Evolutionary conservation across 2,329 filamentous ascomycete species (phyloP).

Genomic region (Domatiomyces globalis): DNA sequence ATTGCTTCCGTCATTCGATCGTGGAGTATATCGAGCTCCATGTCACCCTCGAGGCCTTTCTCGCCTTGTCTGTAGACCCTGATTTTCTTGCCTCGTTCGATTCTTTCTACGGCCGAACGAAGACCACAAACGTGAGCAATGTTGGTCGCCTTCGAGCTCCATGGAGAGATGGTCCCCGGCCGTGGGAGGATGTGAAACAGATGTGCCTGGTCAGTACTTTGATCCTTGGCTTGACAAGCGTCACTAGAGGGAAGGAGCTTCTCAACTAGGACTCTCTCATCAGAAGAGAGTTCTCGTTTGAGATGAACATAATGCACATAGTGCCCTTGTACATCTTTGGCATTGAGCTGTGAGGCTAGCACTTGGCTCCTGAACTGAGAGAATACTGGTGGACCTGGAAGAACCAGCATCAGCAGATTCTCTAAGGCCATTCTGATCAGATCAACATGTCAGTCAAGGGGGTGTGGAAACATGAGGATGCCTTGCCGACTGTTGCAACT

Average conservation of each 20-base stretch:
- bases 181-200: constrained; percentile 65
- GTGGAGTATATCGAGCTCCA: constrained; percentile 53
- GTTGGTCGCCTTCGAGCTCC: constrained; percentile 91
- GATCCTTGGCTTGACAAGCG: constrained; percentile 29
- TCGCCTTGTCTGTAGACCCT: constrained; percentile 47
- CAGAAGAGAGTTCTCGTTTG: constrained; percentile 32
- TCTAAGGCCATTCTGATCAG: not conserved
- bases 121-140: constrained; percentile 87
- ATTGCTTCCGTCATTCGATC: constrained; percentile 94
- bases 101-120: constrained; percentile 54
- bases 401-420: constrained; percentile 4
- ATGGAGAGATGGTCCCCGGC: constrained; percentile 74
- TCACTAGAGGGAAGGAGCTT: constrained; percentile 50
- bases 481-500: constrained; percentile 1
- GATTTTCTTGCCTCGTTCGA: constrained; percentile 75
- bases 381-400: constrained; percentile 23
- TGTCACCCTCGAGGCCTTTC: constrained; percentile 30
- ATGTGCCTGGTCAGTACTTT: constrained; percentile 32
- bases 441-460: not conserved
- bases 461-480: not conserved
- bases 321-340: constrained; percentile 31
- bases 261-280: constrained; percentile 39
- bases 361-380: constrained; percentile 32
- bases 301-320: constrained; percentile 53
- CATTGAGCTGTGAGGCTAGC: constrained; percentile 30